Evolutionary conservation across 768 basidiomycete genomes (phyloP).

Genomic region (Russula ochroleuca): DNA sequence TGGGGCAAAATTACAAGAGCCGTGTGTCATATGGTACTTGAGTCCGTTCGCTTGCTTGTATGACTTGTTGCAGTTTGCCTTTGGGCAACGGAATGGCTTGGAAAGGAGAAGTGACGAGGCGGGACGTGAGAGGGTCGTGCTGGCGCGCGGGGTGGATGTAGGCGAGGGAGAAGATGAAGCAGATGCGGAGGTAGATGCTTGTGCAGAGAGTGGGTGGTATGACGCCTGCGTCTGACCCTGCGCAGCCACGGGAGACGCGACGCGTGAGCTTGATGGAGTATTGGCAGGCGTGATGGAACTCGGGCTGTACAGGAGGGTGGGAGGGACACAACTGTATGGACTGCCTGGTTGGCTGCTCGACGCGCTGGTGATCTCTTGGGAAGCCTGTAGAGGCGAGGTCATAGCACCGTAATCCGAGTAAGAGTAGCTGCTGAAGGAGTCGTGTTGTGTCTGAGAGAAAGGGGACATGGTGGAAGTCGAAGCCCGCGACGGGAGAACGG

Average conservation of each 20-base stretch:
- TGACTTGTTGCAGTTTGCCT: constrained; percentile 91
- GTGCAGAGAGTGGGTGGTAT: constrained; percentile 31
- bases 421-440: constrained; percentile 66
- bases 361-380: constrained; percentile 27
- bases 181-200: constrained; percentile 30
- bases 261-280: constrained; percentile 49
- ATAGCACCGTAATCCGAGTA: constrained; percentile 57
- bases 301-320: constrained; percentile 50
- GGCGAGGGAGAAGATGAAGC: constrained; percentile 28
- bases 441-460: constrained; percentile 38
- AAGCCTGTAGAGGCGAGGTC: constrained; percentile 52
- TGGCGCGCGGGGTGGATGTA: constrained; percentile 37
- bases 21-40: constrained; percentile 92
- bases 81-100: constrained; percentile 91
- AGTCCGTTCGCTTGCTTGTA: constrained; percentile 96
- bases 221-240: constrained; percentile 31
- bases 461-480: constrained; percentile 37
- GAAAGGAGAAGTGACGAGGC: constrained; percentile 61
- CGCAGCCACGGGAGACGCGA: constrained; percentile 33
- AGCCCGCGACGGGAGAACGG: constrained; percentile 49
- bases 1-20: constrained; percentile 89
- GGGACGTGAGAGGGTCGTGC: constrained; percentile 47
- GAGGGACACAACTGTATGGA: constrained; percentile 53
- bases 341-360: constrained; percentile 31
- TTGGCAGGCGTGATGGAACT: constrained; percentile 42